Conservation (phyloP, 306 rosid genomes). For the Pachyrhizus erosus region DNA sequence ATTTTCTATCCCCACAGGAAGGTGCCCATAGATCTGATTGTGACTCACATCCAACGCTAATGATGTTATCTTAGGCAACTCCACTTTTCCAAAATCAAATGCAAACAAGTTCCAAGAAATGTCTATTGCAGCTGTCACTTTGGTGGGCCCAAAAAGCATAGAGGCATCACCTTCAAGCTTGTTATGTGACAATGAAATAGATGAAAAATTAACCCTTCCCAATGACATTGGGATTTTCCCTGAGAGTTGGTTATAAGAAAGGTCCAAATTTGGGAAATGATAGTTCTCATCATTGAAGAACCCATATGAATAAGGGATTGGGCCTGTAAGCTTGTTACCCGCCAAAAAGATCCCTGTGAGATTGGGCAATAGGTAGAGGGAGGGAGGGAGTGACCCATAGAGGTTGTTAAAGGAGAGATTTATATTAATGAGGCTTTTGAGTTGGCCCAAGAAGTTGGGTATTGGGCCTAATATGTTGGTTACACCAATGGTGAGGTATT, state of each 20-base stretch:
- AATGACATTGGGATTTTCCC: slow-evolving; percentile 58
- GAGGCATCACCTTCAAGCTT: slow-evolving; percentile 59
- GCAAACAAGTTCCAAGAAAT: slow-evolving; percentile 53
- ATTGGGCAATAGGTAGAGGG: slow-evolving; percentile 30
- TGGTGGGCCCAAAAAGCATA: slow-evolving; percentile 50
- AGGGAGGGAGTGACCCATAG: slow-evolving; percentile 2
- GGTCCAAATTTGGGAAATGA: neutral
- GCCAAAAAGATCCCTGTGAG: slow-evolving; percentile 29
- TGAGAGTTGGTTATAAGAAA: slow-evolving; percentile 57
- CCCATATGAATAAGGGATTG: slow-evolving; percentile 52
- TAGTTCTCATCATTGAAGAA: slow-evolving; percentile 10
- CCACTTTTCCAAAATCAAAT: slow-evolving; percentile 49
- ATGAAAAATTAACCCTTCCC: neutral
- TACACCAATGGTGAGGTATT: neutral
- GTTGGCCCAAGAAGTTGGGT: neutral
- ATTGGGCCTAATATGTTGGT: neutral
- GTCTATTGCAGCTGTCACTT: slow-evolving; percentile 20
- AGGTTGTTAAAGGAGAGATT: slow-evolving; percentile 1
- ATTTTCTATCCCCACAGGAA: slow-evolving; percentile 43
- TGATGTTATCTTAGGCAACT: slow-evolving; percentile 30
- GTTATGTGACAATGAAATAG: slow-evolving; percentile 54
- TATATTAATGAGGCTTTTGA: neutral
- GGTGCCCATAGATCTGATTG: slow-evolving; percentile 51
- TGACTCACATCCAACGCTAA: slow-evolving; percentile 50
- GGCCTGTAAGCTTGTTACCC: slow-evolving; percentile 51